These are phyloP conservation scores for Trypanosoma vivax DNA, from an alignment of 208 protist genomes.

Conservation along the genomic window DNA sequence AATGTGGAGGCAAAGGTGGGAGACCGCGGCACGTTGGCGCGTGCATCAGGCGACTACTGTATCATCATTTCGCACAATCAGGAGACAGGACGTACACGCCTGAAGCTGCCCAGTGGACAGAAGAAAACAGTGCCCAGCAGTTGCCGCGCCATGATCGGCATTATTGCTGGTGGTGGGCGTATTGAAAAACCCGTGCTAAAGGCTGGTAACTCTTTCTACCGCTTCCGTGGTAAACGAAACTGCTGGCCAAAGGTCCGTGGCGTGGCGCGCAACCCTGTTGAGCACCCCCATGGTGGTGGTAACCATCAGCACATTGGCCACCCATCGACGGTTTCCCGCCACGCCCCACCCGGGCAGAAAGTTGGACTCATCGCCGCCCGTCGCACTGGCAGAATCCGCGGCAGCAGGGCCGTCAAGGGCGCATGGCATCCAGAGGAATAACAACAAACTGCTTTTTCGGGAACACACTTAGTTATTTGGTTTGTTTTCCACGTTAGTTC, in stretches of 20 bases:
- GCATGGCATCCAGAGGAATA: slow-evolving; percentile 88
- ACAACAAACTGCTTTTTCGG: neutral
- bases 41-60: slow-evolving; percentile 96
- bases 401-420: slow-evolving; percentile 84
- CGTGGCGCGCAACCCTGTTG: slow-evolving; percentile 99
- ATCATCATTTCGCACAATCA: slow-evolving; percentile 96
- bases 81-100: slow-evolving; percentile 94
- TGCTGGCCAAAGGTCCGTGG: slow-evolving; percentile 98
- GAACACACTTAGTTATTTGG: slow-evolving; percentile 1
- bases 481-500: too few relatives aligned
- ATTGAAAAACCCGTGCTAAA: slow-evolving; percentile 99
- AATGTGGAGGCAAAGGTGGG: slow-evolving; percentile 97
- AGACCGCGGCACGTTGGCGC: slow-evolving; percentile 94
- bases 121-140: slow-evolving; percentile 95
- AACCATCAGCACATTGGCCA: slow-evolving; percentile 99
- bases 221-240: slow-evolving; percentile 98
- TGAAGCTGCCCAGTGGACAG: slow-evolving; percentile 97
- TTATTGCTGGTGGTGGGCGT: slow-evolving; percentile 98
- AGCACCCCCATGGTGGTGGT: slow-evolving; percentile 99
- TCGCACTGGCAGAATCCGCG: slow-evolving; percentile 95
- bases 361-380: slow-evolving; percentile 99
- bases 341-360: slow-evolving; percentile 95
- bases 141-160: slow-evolving; percentile 96
- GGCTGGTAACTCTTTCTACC: slow-evolving; percentile 97
- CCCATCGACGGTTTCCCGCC: slow-evolving; percentile 89